A percentile compares a stretch with the other conserved stretches of the same genome.
phyloP scores from a whole-genome alignment of 73 alveolate genomes.

The Uronychia setigera region DNA sequence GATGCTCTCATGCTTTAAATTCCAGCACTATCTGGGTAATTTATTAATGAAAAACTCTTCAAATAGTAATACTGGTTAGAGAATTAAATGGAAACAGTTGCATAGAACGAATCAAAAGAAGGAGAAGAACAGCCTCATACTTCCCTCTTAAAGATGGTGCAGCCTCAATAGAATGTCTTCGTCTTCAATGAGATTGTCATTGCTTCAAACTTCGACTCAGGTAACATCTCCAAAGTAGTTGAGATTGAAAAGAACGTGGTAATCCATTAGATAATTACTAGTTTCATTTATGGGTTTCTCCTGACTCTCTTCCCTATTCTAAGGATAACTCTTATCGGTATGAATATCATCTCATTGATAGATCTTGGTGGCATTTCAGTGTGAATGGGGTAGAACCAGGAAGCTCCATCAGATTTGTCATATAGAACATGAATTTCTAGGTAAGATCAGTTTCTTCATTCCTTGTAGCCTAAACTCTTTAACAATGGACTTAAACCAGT shows the following conservation, averaged over 20 bases:
- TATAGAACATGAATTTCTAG: constrained; percentile 44
- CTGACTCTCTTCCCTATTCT: constrained; percentile 36
- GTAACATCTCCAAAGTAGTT: not conserved
- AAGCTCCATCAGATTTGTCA: constrained; percentile 7
- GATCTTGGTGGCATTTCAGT: constrained; percentile 65
- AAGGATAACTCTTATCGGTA: constrained; percentile 15
- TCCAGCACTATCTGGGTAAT: too few relatives aligned
- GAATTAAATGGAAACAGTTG: too few relatives aligned
- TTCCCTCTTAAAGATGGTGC: not conserved
- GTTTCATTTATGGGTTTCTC: constrained; percentile 28
- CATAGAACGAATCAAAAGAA: too few relatives aligned
- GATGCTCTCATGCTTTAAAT: too few relatives aligned
- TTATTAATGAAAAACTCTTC: too few relatives aligned
- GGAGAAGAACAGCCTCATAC: too few relatives aligned
- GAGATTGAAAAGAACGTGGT: not conserved
- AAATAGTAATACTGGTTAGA: too few relatives aligned
- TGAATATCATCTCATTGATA: not conserved
- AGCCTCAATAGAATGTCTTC: not conserved
- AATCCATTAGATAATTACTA: not conserved
- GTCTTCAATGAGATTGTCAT: not conserved
- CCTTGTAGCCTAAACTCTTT: not conserved
- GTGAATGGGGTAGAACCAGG: constrained; percentile 33
- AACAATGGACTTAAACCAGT: constrained; percentile 58
- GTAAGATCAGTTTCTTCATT: constrained; percentile 21
- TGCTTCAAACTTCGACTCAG: not conserved